Conservation (phyloP, 768 basidiomycete genomes). For the Hysterangium stoloniferum region DNA sequence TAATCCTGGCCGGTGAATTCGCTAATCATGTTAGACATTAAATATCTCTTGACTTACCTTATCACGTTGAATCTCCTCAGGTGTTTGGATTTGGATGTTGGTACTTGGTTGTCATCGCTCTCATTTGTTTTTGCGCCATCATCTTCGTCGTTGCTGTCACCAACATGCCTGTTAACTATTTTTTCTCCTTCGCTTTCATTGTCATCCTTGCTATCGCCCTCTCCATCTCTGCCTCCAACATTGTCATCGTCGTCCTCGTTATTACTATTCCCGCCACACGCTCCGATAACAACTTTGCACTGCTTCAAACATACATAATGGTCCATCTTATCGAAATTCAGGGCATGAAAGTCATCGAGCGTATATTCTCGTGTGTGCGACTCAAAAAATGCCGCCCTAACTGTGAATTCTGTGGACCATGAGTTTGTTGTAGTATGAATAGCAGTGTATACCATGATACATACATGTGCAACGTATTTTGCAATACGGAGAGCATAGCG, state of each 20-base stretch:
- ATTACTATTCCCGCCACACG: conserved; percentile 55
- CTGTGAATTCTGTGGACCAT: conserved; percentile 27
- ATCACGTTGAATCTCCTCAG: conserved; percentile 13
- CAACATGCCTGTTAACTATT: conserved; percentile 25
- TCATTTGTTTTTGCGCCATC: too few relatives aligned
- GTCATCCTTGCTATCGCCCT: conserved; percentile 42
- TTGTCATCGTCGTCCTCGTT: conserved; percentile 53
- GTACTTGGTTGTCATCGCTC: too few relatives aligned
- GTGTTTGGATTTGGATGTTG: conserved; percentile 9
- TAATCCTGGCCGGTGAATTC: too few relatives aligned
- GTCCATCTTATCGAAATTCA: conserved; percentile 83
- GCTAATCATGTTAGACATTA: too few relatives aligned
- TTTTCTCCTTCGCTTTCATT: conserved; percentile 36
- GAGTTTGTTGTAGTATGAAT: background rate
- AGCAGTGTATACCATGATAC: conserved; percentile 23
- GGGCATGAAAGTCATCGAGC: conserved; percentile 76
- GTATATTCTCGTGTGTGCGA: conserved; percentile 78
- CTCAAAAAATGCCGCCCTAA: conserved; percentile 87
- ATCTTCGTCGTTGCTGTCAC: too few relatives aligned
- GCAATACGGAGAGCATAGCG: conserved; percentile 77
- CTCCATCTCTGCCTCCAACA: too few relatives aligned
- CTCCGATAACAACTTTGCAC: conserved; percentile 52
- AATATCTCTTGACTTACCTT: conserved; percentile 16
- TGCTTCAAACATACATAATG: conserved; percentile 64
- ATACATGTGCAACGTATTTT: conserved; percentile 81